Evolutionary conservation across 441 rosid genomes (phyloP).

Genomic region (Eruca vesicaria): DNA sequence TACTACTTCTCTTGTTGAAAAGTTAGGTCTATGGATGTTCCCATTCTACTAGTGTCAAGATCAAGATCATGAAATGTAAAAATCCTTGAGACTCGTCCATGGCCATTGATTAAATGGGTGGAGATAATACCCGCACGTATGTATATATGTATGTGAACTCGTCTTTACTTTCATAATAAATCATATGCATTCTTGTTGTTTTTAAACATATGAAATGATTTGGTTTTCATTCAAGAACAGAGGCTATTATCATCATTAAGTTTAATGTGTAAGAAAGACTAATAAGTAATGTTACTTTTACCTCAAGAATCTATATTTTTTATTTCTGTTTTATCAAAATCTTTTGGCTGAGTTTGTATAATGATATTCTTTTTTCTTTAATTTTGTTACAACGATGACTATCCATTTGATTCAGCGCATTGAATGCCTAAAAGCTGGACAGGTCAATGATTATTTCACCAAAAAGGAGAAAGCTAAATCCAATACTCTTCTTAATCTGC

Average conservation of each 20-base stretch:
- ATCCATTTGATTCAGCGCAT: conserved; percentile 9
- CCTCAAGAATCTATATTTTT: background rate
- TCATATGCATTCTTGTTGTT: too few relatives aligned
- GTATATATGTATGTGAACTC: too few relatives aligned
- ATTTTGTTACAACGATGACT: conserved; percentile 11
- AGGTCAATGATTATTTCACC: conserved; percentile 22
- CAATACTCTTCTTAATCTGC: conserved; percentile 33
- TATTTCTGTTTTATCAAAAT: conserved; percentile 14
- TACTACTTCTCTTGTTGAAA: conserved; percentile 7
- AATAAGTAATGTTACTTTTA: too few relatives aligned
- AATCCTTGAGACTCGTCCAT: background rate
- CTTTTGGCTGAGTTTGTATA: conserved; percentile 21
- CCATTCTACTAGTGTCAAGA: background rate
- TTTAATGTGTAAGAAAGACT: too few relatives aligned
- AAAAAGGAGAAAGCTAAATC: conserved; percentile 27
- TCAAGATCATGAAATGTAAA: background rate
- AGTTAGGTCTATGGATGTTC: conserved; percentile 10
- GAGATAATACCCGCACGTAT: too few relatives aligned
- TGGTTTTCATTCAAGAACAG: background rate
- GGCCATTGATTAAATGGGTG: too few relatives aligned
- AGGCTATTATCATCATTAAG: background rate
- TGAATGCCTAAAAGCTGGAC: conserved; percentile 17
- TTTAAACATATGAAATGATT: background rate
- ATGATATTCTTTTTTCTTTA: background rate
- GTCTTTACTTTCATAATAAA: background rate